Evolutionary conservation across 2,329 filamentous ascomycete genomes (phyloP).

Genomic region (Colletotrichum orbiculare): DNA sequence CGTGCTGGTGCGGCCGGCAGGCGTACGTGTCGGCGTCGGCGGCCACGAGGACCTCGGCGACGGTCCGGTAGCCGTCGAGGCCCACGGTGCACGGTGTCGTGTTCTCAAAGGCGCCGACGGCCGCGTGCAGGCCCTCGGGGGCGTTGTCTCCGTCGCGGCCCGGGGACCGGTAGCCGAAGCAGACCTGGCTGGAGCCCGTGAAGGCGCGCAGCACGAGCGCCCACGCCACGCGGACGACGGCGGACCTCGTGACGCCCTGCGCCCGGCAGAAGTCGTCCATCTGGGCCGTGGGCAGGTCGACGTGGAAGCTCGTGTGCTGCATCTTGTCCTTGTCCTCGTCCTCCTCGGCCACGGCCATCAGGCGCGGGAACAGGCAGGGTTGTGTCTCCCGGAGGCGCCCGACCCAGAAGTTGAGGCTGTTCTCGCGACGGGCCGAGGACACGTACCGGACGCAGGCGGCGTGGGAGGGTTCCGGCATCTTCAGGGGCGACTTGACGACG

Average conservation of each 20-base stretch:
- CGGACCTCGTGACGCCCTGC: conserved; percentile 56
- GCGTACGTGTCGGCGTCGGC: conserved; percentile 46
- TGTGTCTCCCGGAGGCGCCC: conserved; percentile 50
- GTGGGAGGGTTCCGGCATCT: conserved; percentile 48
- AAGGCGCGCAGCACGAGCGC: conserved; percentile 66
- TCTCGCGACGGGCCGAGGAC: conserved; percentile 44
- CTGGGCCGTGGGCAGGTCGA: conserved; percentile 52
- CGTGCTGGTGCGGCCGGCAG: conserved; percentile 54
- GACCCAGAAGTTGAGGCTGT: conserved; percentile 59
- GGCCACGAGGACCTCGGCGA: conserved; percentile 47
- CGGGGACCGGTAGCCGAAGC: conserved; percentile 63
- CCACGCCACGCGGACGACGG: conserved; percentile 70
- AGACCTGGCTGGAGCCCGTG: conserved; percentile 61
- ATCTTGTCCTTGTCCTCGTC: conserved; percentile 39
- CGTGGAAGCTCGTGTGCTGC: conserved; percentile 51
- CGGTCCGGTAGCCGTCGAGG: conserved; percentile 45
- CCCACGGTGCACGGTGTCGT: conserved; percentile 49
- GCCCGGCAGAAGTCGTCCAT: conserved; percentile 56
- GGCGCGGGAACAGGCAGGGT: conserved; percentile 59
- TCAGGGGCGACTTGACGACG: conserved; percentile 46
- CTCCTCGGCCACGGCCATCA: conserved; percentile 42
- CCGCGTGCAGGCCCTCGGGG: conserved; percentile 51
- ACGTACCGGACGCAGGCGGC: conserved; percentile 53
- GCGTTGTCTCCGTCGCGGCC: conserved; percentile 57
- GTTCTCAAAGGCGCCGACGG: conserved; percentile 60